Evolutionary conservation across 768 basidiomycete species (phyloP).

Genomic region (Kwoniella bestiolae): DNA sequence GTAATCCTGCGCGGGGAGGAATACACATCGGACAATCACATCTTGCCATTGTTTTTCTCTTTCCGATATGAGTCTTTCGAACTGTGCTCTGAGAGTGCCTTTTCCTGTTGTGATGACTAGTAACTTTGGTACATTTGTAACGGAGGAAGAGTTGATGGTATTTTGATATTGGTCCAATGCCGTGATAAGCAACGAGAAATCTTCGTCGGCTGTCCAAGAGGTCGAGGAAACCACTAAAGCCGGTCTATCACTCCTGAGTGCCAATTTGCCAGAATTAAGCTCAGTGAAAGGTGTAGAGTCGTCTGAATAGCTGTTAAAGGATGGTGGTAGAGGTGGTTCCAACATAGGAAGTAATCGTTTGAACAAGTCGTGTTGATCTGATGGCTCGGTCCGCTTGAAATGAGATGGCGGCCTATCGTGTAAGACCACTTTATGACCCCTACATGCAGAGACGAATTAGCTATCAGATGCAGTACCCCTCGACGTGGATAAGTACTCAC

Average conservation of each 20-base stretch:
- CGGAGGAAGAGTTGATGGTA: constrained; percentile 57
- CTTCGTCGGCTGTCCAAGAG: constrained; percentile 97
- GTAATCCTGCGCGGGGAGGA: constrained; percentile 90
- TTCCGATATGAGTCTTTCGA: constrained; percentile 70
- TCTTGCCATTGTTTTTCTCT: constrained; percentile 69
- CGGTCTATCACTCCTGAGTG: constrained; percentile 72
- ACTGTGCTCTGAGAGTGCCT: constrained; percentile 73
- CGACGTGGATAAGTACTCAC: too few relatives aligned
- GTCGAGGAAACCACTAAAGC: constrained; percentile 89
- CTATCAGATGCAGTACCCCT: too few relatives aligned
- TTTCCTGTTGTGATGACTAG: constrained; percentile 88
- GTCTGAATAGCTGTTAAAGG: constrained; percentile 30
- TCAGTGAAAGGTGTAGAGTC: constrained; percentile 63
- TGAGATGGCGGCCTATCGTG: constrained; percentile 88
- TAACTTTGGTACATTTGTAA: constrained; percentile 67
- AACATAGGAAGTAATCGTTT: constrained; percentile 23
- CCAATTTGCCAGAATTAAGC: constrained; percentile 64
- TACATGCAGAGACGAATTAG: too few relatives aligned
- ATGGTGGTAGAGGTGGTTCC: not conserved
- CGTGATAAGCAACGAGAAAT: constrained; percentile 79
- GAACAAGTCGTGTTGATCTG: constrained; percentile 75
- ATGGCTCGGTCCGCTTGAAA: constrained; percentile 72
- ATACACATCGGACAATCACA: constrained; percentile 62
- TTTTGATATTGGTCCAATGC: constrained; percentile 75
- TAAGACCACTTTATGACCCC: constrained; percentile 77